phyloP scores from a whole-genome alignment of 2,329 filamentous ascomycete species.

The Grosmannia huntii region DNA sequence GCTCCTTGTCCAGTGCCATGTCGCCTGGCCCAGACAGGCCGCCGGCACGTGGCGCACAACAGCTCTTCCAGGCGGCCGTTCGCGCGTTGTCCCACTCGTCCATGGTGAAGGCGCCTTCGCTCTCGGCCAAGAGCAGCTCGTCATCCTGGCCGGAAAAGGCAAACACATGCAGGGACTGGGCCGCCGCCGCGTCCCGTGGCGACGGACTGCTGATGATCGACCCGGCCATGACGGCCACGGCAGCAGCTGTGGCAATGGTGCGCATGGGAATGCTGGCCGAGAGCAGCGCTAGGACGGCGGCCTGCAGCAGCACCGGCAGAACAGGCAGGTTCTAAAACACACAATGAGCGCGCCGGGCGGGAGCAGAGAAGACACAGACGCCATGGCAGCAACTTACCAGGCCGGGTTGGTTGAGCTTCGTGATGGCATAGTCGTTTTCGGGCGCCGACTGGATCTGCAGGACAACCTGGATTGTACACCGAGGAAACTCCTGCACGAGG shows the following conservation, averaged over 20 bases:
- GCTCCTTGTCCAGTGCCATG: constrained; percentile 31
- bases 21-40: constrained; percentile 20
- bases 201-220: constrained; percentile 48
- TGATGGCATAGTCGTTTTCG: constrained; percentile 50
- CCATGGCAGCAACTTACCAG: constrained; percentile 30
- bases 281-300: constrained; percentile 63
- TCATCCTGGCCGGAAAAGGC: constrained; percentile 64
- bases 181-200: constrained; percentile 45
- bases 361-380: not conserved
- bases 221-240: constrained; percentile 52
- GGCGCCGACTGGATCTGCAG: constrained; percentile 64
- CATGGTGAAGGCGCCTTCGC: constrained; percentile 65
- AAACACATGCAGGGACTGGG: constrained; percentile 68
- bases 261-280: constrained; percentile 73
- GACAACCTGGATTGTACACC: constrained; percentile 67
- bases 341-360: not conserved
- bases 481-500: constrained; percentile 61
- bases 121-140: constrained; percentile 66
- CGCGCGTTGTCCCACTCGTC: constrained; percentile 63
- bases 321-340: constrained; percentile 55
- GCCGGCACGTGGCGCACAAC: constrained; percentile 29
- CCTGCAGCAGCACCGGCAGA: constrained; percentile 72
- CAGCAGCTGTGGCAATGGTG: constrained; percentile 53
- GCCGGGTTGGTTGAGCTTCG: constrained; percentile 46
- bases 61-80: constrained; percentile 51